These are phyloP conservation scores for Nematocida homosporus DNA, from an alignment of 371 early-diverging fungal species.

Conservation along the genomic window DNA sequence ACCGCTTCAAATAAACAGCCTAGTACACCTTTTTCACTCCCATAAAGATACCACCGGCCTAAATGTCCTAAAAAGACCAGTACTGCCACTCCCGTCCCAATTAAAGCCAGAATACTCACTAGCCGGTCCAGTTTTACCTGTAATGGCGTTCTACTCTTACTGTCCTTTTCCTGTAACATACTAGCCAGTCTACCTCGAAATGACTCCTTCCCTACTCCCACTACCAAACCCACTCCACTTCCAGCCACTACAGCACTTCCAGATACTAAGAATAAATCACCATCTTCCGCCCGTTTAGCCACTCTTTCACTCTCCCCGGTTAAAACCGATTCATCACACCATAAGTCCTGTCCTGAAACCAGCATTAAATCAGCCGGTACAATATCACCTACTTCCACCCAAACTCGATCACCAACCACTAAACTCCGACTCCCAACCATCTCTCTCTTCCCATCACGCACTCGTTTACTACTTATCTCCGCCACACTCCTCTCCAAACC, in stretches of 20 bases:
- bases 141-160: conserved; percentile 11
- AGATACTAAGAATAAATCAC: conserved; percentile 83
- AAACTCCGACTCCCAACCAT: conserved; percentile 68
- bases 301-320: conserved; percentile 92
- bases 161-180: conserved; percentile 65
- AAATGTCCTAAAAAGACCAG: background rate
- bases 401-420: conserved; percentile 75
- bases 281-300: conserved; percentile 71
- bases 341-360: conserved; percentile 73
- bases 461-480: conserved; percentile 69
- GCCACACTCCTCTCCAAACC: conserved; percentile 81
- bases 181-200: conserved; percentile 72
- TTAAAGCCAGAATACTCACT: background rate
- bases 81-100: background rate
- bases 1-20: conserved; percentile 75
- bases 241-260: conserved; percentile 83
- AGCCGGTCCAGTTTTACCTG: conserved; percentile 33
- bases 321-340: conserved; percentile 82
- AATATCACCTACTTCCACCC: conserved; percentile 86
- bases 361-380: conserved; percentile 80
- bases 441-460: conserved; percentile 67
- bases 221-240: conserved; percentile 75
- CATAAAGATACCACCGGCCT: background rate
- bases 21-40: conserved; percentile 2
- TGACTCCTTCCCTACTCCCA: conserved; percentile 77